Evolutionary conservation across 1,139 yeast species (phyloP).

Genomic region (Diutina mesorugosa): DNA sequence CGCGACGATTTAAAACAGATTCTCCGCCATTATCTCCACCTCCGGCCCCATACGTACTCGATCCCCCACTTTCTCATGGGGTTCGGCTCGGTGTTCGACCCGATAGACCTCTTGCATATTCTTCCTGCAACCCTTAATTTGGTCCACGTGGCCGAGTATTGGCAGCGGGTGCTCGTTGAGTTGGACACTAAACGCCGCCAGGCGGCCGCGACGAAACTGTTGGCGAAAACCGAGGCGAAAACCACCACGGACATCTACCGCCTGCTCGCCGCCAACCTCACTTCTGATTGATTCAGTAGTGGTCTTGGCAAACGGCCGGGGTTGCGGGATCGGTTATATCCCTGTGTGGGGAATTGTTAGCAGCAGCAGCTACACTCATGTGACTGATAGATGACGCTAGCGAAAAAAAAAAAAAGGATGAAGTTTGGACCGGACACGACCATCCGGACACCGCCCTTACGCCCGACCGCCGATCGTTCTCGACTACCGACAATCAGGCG

Average conservation of each 20-base stretch:
- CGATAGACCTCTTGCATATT: not conserved
- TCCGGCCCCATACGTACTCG: not conserved
- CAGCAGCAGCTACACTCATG: no score
- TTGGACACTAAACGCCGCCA: not conserved
- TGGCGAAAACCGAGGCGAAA: not conserved
- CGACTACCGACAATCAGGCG: no score
- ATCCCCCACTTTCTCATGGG: not conserved
- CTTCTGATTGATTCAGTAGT: no score
- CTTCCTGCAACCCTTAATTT: not conserved
- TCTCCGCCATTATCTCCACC: not conserved
- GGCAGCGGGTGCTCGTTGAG: not conserved
- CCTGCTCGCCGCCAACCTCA: no score
- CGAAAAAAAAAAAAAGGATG: no score
- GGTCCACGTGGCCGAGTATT: slow-evolving; percentile 1
- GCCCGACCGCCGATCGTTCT: no score
- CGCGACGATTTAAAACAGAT: not conserved
- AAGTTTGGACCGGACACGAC: no score
- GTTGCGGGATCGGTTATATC: no score
- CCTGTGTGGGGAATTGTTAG: no score
- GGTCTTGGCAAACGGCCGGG: no score
- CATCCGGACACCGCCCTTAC: no score
- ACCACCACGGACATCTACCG: not conserved
- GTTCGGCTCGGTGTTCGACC: not conserved
- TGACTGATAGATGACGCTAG: no score
- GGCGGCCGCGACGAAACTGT: not conserved